A percentile compares a stretch with the other conserved stretches of the same genome.
These are phyloP conservation scores for Penicillium silybi DNA, from an alignment of 495 filamentous ascomycete species.

Conservation along the genomic window DNA sequence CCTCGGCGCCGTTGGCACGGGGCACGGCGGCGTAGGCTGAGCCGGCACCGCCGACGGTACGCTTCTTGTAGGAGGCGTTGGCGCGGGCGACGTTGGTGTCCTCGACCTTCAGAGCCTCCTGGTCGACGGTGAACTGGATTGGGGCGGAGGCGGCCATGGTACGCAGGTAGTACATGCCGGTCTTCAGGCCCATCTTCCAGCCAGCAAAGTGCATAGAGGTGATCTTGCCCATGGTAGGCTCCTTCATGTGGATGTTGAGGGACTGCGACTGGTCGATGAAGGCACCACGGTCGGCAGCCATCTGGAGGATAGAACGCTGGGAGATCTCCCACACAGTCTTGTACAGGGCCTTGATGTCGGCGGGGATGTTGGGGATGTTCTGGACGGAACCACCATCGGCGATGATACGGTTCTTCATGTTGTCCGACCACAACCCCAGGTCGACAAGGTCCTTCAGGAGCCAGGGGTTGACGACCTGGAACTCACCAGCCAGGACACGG, in stretches of 20 bases:
- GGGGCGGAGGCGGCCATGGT: constrained; percentile 95
- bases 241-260: constrained; percentile 98
- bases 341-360: constrained; percentile 94
- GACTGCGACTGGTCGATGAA: constrained; percentile 99
- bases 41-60: constrained; percentile 45
- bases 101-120: constrained; percentile 85
- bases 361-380: constrained; percentile 91
- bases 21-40: constrained; percentile 57
- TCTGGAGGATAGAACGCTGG: constrained; percentile 91
- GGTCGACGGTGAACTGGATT: constrained; percentile 99
- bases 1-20: constrained; percentile 41
- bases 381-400: constrained; percentile 94
- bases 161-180: constrained; percentile 99
- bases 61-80: constrained; percentile 60
- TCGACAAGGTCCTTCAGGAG: constrained; percentile 96
- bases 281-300: constrained; percentile 96
- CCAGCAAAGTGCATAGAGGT: constrained; percentile 99
- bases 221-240: constrained; percentile 99
- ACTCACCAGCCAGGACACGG: constrained; percentile 95
- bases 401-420: constrained; percentile 99
- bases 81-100: constrained; percentile 76
- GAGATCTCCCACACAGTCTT: constrained; percentile 99
- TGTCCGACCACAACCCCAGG: constrained; percentile 96
- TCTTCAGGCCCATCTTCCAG: constrained; percentile 98
- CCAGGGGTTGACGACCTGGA: constrained; percentile 99